These are phyloP conservation scores for Lenwebbia sp. DNA, from an alignment of 345 rosid species.

Conservation along the genomic window DNA sequence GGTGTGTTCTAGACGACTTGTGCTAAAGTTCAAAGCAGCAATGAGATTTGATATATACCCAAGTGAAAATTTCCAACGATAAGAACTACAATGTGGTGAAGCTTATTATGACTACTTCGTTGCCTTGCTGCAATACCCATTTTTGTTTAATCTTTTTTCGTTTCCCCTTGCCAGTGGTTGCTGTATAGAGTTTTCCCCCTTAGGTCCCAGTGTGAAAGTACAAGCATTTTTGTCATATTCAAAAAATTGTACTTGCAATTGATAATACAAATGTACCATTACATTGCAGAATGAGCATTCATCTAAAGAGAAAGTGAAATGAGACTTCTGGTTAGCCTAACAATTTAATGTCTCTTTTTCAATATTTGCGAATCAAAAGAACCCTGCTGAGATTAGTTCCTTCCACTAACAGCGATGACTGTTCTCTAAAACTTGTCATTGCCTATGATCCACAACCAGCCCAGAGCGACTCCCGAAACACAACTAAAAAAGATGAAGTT, in stretches of 20 bases:
- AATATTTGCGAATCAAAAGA: not conserved
- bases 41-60: too few species aligned
- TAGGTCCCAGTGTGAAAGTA: not conserved
- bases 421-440: not conserved
- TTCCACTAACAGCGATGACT: not conserved
- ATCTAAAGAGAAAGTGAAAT: not conserved
- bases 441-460: slow-evolving; percentile 76
- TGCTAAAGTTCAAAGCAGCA: too few species aligned
- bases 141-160: not conserved
- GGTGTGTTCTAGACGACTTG: too few species aligned
- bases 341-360: not conserved
- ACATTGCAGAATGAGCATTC: not conserved
- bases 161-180: not conserved
- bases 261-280: not conserved
- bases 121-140: not conserved
- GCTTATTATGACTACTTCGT: not conserved
- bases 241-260: not conserved
- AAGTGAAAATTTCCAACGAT: not conserved
- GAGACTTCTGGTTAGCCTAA: not conserved
- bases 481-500: too few species aligned
- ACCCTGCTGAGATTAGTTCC: not conserved
- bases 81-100: not conserved
- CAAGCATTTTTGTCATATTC: not conserved
- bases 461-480: slow-evolving; percentile 52
- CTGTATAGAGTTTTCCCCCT: not conserved